Evolutionary conservation across 306 rosid genomes (phyloP), one percentile per base, ranked within the genome.

Genomic region (Vigna angularis): DNA sequence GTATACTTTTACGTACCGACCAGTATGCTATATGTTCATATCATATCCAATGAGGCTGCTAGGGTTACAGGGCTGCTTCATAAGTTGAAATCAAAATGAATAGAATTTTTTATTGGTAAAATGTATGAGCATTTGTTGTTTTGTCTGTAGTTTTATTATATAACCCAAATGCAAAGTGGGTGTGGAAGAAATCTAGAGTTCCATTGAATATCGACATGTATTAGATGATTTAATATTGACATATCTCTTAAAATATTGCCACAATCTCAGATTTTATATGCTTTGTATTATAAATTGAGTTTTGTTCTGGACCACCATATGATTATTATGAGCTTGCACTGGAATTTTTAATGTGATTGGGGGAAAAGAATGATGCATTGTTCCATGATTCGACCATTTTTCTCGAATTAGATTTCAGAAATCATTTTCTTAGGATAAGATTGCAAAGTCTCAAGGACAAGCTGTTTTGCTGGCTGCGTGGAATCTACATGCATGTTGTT

Each of bases 281-380:
- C 9, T 4, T 20, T 4, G 38, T 34, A 34, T 36, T 12, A 51
- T 79, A 75, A 36, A 58, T 77, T 62, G 51, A 75, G 67, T 73
- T 84, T 71, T 16, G 38, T 57, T 76, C 49, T 76, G 87, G 87
- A 65, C 77, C 82, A 76, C 70, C 82, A 51, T 72, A 71, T 57
- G 72, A 65, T 75, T 71, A 65, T 75, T 71, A 65, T 56, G 69
- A 80, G 48, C 32, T 72, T 63, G 12, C 68, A 61, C 40, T 63
- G 50, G 53, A 63, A 17, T 66, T 79, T 77, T 75, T 72, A 59
- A 80, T 65, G 55, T 65, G 38, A 70, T 20, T 49, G 45, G 59
- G 74, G 53, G 42, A 51, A 73, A 56, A 47, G 58, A 53, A 70
- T 38, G 28, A 17, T 47, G 34, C 40, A 79, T 56, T 74, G 47